A percentile compares a stretch with the other conserved stretches of the same genome.
phyloP scores from a whole-genome alignment of 2,329 filamentous ascomycete genomes.

The Penicillium polonicum region DNA sequence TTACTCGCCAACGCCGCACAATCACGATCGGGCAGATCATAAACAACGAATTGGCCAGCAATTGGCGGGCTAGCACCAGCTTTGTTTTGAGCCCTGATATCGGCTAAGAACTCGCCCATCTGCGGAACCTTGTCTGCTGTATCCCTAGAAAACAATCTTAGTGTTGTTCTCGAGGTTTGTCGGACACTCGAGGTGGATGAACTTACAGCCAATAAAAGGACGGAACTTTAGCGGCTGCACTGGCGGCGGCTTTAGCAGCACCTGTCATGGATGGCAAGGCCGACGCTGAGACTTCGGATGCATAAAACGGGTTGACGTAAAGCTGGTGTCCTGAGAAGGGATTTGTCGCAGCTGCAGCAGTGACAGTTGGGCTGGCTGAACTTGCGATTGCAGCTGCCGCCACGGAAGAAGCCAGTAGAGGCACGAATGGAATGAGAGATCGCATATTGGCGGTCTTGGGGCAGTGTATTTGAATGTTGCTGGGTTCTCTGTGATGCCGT shows the following conservation, averaged over 20 bases:
- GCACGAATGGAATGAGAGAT: slow-evolving; percentile 17
- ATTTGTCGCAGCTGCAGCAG: slow-evolving; percentile 49
- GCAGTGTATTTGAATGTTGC: background rate
- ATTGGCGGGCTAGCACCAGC: slow-evolving; percentile 50
- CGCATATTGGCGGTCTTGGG: slow-evolving; percentile 18
- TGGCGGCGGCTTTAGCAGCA: slow-evolving; percentile 52
- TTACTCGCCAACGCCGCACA: slow-evolving; percentile 64
- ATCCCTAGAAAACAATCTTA: slow-evolving; percentile 34
- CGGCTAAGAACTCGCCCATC: slow-evolving; percentile 49
- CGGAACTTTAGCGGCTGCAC: slow-evolving; percentile 50
- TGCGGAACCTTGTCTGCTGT: slow-evolving; percentile 50
- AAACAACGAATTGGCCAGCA: slow-evolving; percentile 58
- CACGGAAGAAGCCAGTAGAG: slow-evolving; percentile 20
- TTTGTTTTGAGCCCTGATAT: slow-evolving; percentile 50
- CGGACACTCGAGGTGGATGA: too few relatives aligned
- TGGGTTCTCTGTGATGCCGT: background rate
- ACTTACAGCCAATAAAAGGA: slow-evolving; percentile 55
- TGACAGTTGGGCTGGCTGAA: slow-evolving; percentile 18
- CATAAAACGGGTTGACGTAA: slow-evolving; percentile 55
- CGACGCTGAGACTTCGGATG: slow-evolving; percentile 52
- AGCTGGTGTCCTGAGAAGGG: slow-evolving; percentile 52
- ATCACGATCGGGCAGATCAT: slow-evolving; percentile 63
- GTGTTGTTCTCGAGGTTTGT: background rate
- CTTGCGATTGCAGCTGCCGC: slow-evolving; percentile 21
- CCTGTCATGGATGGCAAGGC: slow-evolving; percentile 64